Percentiles rank a stretch among this genome's conserved stretches.
Evolutionary conservation across 345 rosid genomes (phyloP).

Genomic region (Hibiscus syriacus): DNA sequence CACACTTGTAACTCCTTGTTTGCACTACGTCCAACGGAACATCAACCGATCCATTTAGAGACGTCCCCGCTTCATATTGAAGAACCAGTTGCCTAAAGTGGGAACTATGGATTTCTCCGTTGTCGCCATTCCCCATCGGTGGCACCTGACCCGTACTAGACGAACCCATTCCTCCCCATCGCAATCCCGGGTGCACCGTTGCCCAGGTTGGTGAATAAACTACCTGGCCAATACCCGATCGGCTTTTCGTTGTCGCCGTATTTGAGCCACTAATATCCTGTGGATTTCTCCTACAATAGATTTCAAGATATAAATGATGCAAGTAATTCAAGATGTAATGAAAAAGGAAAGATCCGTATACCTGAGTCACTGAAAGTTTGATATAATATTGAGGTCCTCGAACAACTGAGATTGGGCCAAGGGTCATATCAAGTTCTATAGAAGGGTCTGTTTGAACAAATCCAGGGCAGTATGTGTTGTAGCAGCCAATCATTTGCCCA

Average conservation of each 20-base stretch:
- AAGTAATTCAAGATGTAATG: neutral
- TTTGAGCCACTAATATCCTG: slow-evolving; percentile 14
- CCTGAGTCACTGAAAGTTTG: slow-evolving; percentile 5
- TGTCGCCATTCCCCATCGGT: slow-evolving; percentile 14
- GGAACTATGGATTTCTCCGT: neutral
- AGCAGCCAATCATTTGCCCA: neutral
- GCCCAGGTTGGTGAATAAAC: neutral
- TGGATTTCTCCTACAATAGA: neutral
- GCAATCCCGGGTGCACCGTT: neutral
- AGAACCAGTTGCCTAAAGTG: slow-evolving; percentile 3
- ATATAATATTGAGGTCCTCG: slow-evolving; percentile 9
- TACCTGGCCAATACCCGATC: slow-evolving; percentile 5
- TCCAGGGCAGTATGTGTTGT: slow-evolving; percentile 13
- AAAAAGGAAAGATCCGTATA: neutral
- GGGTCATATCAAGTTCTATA: slow-evolving; percentile 1
- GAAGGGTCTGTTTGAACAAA: slow-evolving; percentile 5
- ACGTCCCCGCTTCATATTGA: neutral
- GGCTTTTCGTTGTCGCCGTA: neutral
- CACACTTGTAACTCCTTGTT: neutral
- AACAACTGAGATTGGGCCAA: slow-evolving; percentile 1
- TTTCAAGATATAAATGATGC: neutral
- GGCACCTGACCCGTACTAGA: neutral
- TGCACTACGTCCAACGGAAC: neutral
- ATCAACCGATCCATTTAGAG: neutral
- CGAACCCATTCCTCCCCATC: slow-evolving; percentile 12